These are phyloP conservation scores for Colletotrichum chlorophyti DNA, from an alignment of 2,329 filamentous ascomycete genomes.

Conservation along the genomic window DNA sequence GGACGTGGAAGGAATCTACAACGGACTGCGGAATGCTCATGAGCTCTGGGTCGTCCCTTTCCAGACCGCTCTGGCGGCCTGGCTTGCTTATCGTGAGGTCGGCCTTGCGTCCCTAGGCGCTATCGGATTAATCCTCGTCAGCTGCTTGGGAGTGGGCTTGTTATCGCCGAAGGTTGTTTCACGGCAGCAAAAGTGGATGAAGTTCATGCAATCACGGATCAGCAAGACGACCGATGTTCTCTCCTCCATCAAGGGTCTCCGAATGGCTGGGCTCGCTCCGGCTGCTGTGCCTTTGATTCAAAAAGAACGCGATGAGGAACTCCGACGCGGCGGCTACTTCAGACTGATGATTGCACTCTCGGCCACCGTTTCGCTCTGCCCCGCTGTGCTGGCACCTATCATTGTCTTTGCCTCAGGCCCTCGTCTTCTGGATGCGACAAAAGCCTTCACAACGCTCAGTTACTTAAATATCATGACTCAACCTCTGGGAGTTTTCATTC, in stretches of 20 bases:
- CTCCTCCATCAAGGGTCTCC: slow-evolving; percentile 14
- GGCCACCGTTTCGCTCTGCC: not conserved
- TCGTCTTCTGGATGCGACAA: not conserved
- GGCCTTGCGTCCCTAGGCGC: slow-evolving; percentile 55
- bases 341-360: not conserved
- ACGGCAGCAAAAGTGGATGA: slow-evolving; percentile 37
- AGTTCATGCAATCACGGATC: slow-evolving; percentile 27
- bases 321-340: slow-evolving; percentile 32
- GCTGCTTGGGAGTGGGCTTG: slow-evolving; percentile 13
- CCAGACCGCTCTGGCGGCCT: slow-evolving; percentile 52
- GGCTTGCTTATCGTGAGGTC: slow-evolving; percentile 52
- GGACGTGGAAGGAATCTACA: slow-evolving; percentile 50
- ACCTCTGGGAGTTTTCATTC: not conserved
- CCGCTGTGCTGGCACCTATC: not conserved
- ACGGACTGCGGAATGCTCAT: slow-evolving; percentile 43
- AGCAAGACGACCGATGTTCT: slow-evolving; percentile 29
- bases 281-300: slow-evolving; percentile 39
- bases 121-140: slow-evolving; percentile 47
- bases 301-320: slow-evolving; percentile 36
- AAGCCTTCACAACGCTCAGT: not conserved
- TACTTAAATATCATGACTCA: not conserved
- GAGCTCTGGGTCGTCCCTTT: slow-evolving; percentile 49
- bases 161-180: slow-evolving; percentile 37
- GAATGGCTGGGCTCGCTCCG: slow-evolving; percentile 4
- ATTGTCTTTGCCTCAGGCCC: not conserved